Base-by-base conservation (phyloP, 2,329 filamentous ascomycete genomes). In the Alternaria sp. region DNA sequence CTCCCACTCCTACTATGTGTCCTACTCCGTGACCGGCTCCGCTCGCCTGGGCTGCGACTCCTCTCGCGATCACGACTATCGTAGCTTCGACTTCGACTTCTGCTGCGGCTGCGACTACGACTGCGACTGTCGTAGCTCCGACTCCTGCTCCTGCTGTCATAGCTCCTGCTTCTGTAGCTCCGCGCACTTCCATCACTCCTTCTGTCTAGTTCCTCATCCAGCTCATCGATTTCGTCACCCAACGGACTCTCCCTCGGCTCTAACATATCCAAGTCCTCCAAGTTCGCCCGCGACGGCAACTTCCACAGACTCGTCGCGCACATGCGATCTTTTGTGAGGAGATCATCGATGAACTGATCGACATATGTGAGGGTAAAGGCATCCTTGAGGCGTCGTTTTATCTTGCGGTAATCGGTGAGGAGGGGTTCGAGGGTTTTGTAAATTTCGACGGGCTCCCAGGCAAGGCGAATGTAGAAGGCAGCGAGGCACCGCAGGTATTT, bases 271-370 rank as follows among this genome's bases (percentile, higher is more conserved):
- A 97, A 77, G 78, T 99, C 96, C 82, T 99, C 96, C 68, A 99
- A 78, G 55, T 92, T 86, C 68, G 91, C 89, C 71, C 96, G 86
- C 63, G 89, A 89, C 4, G 94, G 92, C 85, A 99, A 87, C 83
- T 97, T 97, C 89, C 93, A 96, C 71, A 99, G 77, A 75, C 90
- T 96, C 4, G 96, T 98, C 40, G 90, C 95, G 77, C 95, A 98
- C 0, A 97, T 90, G 56, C 96, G 87, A 61, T 96, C 93, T 81
- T 97, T 97, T 0, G 88, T 91, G 66, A 99, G 83, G 69, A 99
- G 81, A 65, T 97, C 93, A 79, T 99, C 96, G 59, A 98, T 89
- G 78, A 99, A 98, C 72, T 95, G 90, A 80, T 99, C 96, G 81
- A 99, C 85, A 74, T 88, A 91, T 3, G 93, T 96, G 71, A 99